Evolutionary conservation across 2,329 filamentous ascomycete species (phyloP), one percentile per base, ranked within the genome.

Genomic region (Graphiopsis chlorocephala): DNA sequence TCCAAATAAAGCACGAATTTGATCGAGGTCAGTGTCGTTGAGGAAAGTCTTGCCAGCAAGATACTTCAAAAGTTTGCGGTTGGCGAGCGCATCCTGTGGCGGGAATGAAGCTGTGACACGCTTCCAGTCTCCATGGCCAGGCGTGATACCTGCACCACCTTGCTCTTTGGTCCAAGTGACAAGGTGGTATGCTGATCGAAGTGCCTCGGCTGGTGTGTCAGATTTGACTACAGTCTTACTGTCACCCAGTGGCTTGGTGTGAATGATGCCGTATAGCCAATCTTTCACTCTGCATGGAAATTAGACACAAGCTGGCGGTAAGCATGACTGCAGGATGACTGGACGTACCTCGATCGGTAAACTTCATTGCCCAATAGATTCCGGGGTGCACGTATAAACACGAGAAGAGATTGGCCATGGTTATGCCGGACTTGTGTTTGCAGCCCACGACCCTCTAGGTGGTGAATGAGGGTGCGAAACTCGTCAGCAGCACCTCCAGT

Each of bases 151-250:
- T 15, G 60, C 60, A 25, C 60, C 60, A 12, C 60, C 60, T 31
- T 62, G 60, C 20, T 52, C 60, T 6, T 62, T 33, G 12, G 60
- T 62, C 60, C 60, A 62, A 20, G 60, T 62, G 48, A 62, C 35
- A 31, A 62, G 60, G 42, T 62, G 60, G 15, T 62, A 62, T 14
- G 33, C 60, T 12, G 60, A 62, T 25, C 60, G 47, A 31, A 62
- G 60, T 23, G 60, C 60, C 25, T 62, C 60, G n/a, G 60, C 60
- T 4, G 60, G 31, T 11, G 60, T 62, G 35, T 62, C 60, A 31
- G 60, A 29, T 28, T 62, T 62, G 17, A 62, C 60, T 14, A 62
- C 60, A 11, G 60, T 62, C 26, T 62, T 62, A 33, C 60, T 62
- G 48, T 62, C 60, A 45, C 60, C 60, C 10, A 55, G 31, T 10